Conservation (phyloP, 208 protist genomes). For the Dictyostelium gargantuum region DNA sequence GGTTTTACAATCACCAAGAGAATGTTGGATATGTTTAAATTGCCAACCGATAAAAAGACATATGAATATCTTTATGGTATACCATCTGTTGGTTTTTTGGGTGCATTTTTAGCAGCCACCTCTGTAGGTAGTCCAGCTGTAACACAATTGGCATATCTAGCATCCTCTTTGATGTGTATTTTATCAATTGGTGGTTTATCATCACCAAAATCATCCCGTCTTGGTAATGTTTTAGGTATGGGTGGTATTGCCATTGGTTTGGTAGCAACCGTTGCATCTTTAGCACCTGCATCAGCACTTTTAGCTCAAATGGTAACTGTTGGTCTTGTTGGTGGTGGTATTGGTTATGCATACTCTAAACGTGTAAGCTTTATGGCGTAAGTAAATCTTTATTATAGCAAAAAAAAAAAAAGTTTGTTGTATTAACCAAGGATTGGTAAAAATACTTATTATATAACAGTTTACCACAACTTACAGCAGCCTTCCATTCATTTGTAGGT, state of each 20-base stretch:
- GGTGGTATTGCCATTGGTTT: conserved; percentile 83
- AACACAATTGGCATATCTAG: conserved; percentile 49
- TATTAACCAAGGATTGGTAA: too few species aligned
- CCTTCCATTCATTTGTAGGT: conserved; percentile 86
- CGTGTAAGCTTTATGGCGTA: conserved; percentile 78
- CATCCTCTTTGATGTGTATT: conserved; percentile 76
- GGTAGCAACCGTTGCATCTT: conserved; percentile 78
- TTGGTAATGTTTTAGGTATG: conserved; percentile 84
- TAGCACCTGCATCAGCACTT: conserved; percentile 33
- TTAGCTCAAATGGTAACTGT: conserved; percentile 25
- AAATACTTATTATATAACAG: too few species aligned
- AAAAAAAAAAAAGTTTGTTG: too few species aligned
- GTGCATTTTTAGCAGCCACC: conserved; percentile 43
- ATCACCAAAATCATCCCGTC: conserved; percentile 78
- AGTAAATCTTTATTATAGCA: too few species aligned
- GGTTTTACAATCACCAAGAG: conserved; percentile 92
- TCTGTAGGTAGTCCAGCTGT: not conserved
- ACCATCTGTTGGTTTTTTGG: conserved; percentile 76
- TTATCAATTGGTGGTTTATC: conserved; percentile 79
- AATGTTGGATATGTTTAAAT: conserved; percentile 90
- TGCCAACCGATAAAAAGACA: conserved; percentile 69
- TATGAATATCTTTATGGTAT: conserved; percentile 80
- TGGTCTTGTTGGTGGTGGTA: conserved; percentile 65
- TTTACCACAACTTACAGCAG: conserved; percentile 86
- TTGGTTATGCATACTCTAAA: conserved; percentile 77